Base-by-base conservation (phyloP, 805 yeast genomes). In the Torulaspora franciscae region DNA sequence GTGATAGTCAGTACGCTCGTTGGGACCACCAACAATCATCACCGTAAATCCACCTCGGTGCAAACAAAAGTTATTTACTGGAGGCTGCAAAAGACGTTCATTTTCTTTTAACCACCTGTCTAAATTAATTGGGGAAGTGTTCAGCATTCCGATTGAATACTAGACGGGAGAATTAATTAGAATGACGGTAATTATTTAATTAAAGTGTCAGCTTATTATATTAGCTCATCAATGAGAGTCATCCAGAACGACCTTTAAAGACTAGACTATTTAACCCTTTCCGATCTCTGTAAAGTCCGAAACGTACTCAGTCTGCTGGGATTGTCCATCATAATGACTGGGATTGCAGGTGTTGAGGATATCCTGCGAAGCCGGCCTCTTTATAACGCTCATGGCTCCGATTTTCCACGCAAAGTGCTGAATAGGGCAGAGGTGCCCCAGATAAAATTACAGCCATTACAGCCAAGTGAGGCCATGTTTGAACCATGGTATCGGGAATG, bases 1-100 rank as follows among this genome's bases (percentile, higher is more conserved):
- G 59, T 90, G 97, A 62, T 87, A 90, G 62, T 90, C 97, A 0
- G 95, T 89, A 46, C 97, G 73, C 58, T 83, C 95, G 62, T 90
- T 90, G 3, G 97, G 97, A 0, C 97, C 97, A 11, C 97, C 97
- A 1, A 90, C 95, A 41, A 89, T 81, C 96, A 90, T 90, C 29
- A 89, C 88, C 0, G 96, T 89, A 62, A 85, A 85, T 0, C 96
- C 96, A 4, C 95, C 96, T 38, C 89, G 73, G 65, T 90, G 95
- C 24, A 90, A 76, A 59, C 96, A 88, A 67, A 68, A 90, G 61
- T 90, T 90, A 65, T 88, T 88, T 27, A 90, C 96, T 1, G 97
- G 97, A 1, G 97, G 97, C 62, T 85, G 81, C 30, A 90, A 73
- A 10, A 86, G 72, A 52, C 85, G 79, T 17, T 73, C 71, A 64